These are phyloP conservation scores for Amaranthus hypochondriacus DNA, from an alignment of 148 eudicot genomes.

Conservation along the genomic window DNA sequence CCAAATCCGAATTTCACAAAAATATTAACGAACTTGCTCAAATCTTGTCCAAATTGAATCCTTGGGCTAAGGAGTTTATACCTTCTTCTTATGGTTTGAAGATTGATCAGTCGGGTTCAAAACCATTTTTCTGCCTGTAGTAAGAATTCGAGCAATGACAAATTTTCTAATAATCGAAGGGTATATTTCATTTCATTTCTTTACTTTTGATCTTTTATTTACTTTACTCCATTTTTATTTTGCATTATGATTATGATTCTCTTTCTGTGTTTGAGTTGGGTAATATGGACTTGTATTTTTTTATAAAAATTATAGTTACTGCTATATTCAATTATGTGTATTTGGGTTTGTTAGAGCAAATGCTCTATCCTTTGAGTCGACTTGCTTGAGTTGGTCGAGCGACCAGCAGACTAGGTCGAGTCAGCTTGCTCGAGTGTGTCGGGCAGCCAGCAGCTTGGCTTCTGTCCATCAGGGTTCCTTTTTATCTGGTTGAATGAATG, in stretches of 20 bases:
- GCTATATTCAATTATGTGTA: neutral
- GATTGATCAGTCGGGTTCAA: slow-evolving; percentile 36
- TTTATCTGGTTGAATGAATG: neutral
- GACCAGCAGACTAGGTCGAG: too few relatives aligned
- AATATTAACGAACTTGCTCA: slow-evolving; percentile 61
- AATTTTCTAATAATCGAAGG: slow-evolving; percentile 55
- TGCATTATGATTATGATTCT: slow-evolving; percentile 14
- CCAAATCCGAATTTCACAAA: slow-evolving; percentile 48
- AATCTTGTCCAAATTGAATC: slow-evolving; percentile 70
- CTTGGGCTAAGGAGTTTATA: slow-evolving; percentile 79
- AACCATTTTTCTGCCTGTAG: slow-evolving; percentile 29
- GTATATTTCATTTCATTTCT: slow-evolving; percentile 32
- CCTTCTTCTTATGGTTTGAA: slow-evolving; percentile 49
- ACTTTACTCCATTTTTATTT: neutral
- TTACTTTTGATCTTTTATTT: neutral
- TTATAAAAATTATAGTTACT: neutral
- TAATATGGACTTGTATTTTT: neutral
- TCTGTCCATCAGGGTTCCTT: neutral
- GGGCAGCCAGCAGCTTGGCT: neutral
- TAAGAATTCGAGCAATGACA: slow-evolving; percentile 40
- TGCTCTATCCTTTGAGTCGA: too few relatives aligned
- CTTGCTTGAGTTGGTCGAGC: too few relatives aligned
- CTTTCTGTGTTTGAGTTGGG: neutral
- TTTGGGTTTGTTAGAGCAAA: too few relatives aligned
- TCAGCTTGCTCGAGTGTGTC: too few relatives aligned